Evolutionary conservation across 331 rosid species (phyloP), one percentile per base, ranked within the genome.

Genomic region (Stylosanthes scabra): DNA sequence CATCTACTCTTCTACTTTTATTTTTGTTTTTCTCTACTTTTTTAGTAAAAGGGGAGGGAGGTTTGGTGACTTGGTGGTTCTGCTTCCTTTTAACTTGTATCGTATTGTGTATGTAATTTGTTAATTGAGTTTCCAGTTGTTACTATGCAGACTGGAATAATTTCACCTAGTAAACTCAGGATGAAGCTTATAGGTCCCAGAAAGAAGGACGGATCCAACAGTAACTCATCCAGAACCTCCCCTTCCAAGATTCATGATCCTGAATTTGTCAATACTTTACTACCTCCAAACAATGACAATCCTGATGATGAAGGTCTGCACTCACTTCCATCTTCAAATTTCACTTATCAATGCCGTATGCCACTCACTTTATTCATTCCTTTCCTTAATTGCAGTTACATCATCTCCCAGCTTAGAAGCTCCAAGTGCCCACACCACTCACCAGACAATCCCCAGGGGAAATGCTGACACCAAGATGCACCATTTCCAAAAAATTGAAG

Each of bases 91-190:
- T 34, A 34, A 34, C 25, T 20, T 20, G 25, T 20, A 44, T 50
- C 66, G 47, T 60, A 31, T 64, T 29, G 6, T 63, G 59, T 61
- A 55, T 70, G 41, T 71, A 65, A 59, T 56, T 75, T 72, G 70
- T 40, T 68, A 8, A 42, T 29, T 71, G 60, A 12, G 9, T 39
- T 79, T 61, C 15, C 14, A 20, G 14, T 37, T 55, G 14, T 31
- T 55, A 41, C 25, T 14, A 29, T 84, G 82, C 89, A 94, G 98
- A 75, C 82, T 56, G 98, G 96, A 80, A 86, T 94, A 56, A 94
- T 94, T 81, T 94, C 98, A 80, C 98, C 98, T 0, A 91, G 96
- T 77, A 94, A 94, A 75, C 84, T 94, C 20, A 86, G 97, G 81
- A 91, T 94, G 98, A 94, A 94, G 82, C 91, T 91, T 7, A 84